Conservation (phyloP, 202 grass and related monocot species). For the Eragrostis tef region DNA sequence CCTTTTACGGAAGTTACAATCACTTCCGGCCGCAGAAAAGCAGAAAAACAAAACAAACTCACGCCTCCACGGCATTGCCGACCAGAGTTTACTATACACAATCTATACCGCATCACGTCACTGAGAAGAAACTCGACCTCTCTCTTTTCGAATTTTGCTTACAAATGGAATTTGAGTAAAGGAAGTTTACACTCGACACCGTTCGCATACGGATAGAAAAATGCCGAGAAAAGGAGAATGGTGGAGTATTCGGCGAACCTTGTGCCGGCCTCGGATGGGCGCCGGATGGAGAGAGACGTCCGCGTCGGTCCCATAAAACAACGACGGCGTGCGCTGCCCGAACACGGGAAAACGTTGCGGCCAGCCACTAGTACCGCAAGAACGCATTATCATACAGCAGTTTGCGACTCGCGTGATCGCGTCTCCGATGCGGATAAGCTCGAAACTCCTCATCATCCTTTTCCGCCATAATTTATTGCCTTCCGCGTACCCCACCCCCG, state of each 20-base stretch:
- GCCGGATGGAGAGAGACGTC: conserved; percentile 42
- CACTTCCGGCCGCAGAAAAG: not conserved
- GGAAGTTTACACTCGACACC: not conserved
- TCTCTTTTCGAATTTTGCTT: not conserved
- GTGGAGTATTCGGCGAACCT: not conserved
- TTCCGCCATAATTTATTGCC: conserved; percentile 45
- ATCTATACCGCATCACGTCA: not conserved
- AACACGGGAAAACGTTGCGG: conserved; percentile 27
- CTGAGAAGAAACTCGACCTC: not conserved
- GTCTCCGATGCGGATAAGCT: conserved; percentile 50
- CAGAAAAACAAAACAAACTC: not conserved
- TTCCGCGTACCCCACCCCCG: conserved; percentile 3
- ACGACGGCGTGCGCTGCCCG: conserved; percentile 36
- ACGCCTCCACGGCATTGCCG: conserved; percentile 25
- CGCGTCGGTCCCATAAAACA: conserved; percentile 35
- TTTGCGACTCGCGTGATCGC: no score
- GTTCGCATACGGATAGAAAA: not conserved
- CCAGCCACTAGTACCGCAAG: conserved; percentile 19
- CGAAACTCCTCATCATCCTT: not conserved
- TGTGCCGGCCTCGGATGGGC: conserved; percentile 11
- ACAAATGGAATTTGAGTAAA: not conserved
- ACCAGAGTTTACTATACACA: conserved; percentile 10
- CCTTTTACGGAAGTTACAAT: not conserved
- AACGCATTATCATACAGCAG: conserved; percentile 6
- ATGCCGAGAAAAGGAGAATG: not conserved